phyloP scores from a whole-genome alignment of 768 basidiomycete genomes.

The Pulveroboletus sp. region DNA sequence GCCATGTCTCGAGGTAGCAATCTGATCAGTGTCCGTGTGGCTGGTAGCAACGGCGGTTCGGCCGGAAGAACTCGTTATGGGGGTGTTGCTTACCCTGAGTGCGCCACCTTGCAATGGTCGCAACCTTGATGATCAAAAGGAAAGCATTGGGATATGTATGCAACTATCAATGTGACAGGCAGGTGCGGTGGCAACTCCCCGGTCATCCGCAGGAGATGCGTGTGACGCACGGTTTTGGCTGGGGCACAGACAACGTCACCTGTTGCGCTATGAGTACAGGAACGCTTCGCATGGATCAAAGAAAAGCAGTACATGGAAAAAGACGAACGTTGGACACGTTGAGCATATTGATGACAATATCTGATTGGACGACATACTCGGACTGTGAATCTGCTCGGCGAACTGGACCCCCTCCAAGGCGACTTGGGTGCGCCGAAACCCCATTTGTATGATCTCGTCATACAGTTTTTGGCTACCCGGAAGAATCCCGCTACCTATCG shows the following conservation, averaged over 20 bases:
- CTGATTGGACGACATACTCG: constrained; percentile 15
- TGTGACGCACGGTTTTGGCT: not conserved
- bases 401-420: constrained; percentile 12
- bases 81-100: constrained; percentile 17
- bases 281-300: constrained; percentile 28
- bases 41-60: constrained; percentile 9
- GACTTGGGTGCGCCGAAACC: constrained; percentile 19
- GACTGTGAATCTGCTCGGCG: constrained; percentile 21
- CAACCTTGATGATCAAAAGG: constrained; percentile 18
- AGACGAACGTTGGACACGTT: constrained; percentile 23
- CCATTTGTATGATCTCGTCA: constrained; percentile 27
- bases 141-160: constrained; percentile 4
- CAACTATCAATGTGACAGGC: constrained; percentile 17
- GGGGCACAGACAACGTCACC: constrained; percentile 24
- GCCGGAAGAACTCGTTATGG: constrained; percentile 17
- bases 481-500: constrained; percentile 21
- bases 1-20: constrained; percentile 2
- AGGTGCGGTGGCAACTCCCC: constrained; percentile 24
- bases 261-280: constrained; percentile 14
- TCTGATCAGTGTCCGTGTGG: not conserved
- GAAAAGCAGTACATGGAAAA: constrained; percentile 14
- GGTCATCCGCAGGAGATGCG: constrained; percentile 17
- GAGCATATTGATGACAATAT: constrained; percentile 17
- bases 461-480: constrained; percentile 12
- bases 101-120: constrained; percentile 17